Evolutionary conservation across 192 early-diverging fungal species (phyloP).

Genomic region (Cladochytrium replicatum): DNA sequence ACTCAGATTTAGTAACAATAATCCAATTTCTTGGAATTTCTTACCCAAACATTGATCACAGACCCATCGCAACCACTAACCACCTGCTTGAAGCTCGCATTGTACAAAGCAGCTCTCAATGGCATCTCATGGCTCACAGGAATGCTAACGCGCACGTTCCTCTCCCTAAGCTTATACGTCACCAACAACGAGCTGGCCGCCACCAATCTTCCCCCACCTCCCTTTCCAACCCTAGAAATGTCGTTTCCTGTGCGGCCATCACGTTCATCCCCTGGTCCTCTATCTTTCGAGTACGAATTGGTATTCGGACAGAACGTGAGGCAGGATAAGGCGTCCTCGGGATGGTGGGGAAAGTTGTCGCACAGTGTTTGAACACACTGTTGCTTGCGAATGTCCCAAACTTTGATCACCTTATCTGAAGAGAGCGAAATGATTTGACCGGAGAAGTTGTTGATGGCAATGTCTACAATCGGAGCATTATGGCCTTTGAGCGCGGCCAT

Average conservation of each 20-base stretch:
- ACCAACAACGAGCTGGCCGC: conserved; percentile 16
- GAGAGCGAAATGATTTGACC: conserved; percentile 40
- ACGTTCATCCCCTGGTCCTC: too few species aligned
- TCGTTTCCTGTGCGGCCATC: too few species aligned
- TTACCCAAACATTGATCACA: conserved; percentile 47
- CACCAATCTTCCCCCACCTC: conserved; percentile 18
- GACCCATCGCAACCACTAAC: conserved; percentile 36
- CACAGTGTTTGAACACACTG: conserved; percentile 37
- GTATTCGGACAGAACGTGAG: conserved; percentile 25
- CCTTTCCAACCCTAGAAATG: neutral
- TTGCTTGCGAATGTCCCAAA: conserved; percentile 49
- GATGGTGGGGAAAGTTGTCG: conserved; percentile 10
- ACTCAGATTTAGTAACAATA: neutral
- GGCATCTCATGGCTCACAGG: conserved; percentile 34
- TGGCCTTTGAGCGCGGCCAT: conserved; percentile 38
- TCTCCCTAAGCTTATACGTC: conserved; percentile 25
- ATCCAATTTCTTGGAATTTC: conserved; percentile 1
- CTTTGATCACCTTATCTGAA: conserved; percentile 32
- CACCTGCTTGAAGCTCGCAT: conserved; percentile 32
- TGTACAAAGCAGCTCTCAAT: conserved; percentile 33
- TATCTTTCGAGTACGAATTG: too few species aligned
- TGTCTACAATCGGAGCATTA: conserved; percentile 30
- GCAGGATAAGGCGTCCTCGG: conserved; percentile 28
- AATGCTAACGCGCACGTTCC: neutral
- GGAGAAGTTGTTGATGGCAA: conserved; percentile 25